Evolutionary conservation across 1,284 basidiomycete genomes (phyloP).

Genomic region (Puccinia hordei): DNA sequence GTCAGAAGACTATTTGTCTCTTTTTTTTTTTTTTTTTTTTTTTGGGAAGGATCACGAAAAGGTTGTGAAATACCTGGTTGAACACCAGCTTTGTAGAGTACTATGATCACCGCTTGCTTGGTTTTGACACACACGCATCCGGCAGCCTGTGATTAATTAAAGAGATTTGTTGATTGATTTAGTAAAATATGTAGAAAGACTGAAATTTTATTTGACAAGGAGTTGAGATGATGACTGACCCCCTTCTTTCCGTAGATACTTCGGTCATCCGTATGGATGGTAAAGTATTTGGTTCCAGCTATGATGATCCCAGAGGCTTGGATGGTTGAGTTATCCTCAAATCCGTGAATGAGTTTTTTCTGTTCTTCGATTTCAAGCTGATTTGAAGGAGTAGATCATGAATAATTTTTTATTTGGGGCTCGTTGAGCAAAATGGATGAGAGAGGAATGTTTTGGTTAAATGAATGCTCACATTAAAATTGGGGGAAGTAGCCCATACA

Average conservation of each 20-base stretch:
- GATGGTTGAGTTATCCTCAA: slow-evolving; percentile 61
- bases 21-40: too few relatives aligned
- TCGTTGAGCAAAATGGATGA: slow-evolving; percentile 39
- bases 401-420: slow-evolving; percentile 57
- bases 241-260: slow-evolving; percentile 79
- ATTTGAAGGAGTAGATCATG: slow-evolving; percentile 50
- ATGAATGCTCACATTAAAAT: slow-evolving; percentile 73
- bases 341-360: slow-evolving; percentile 67
- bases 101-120: slow-evolving; percentile 80
- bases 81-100: slow-evolving; percentile 72
- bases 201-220: too few relatives aligned
- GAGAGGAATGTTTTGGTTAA: slow-evolving; percentile 46
- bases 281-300: slow-evolving; percentile 78
- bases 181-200: too few relatives aligned
- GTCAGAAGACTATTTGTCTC: not conserved
- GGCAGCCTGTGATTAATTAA: slow-evolving; percentile 66
- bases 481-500: slow-evolving; percentile 77
- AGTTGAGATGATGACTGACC: slow-evolving; percentile 63
- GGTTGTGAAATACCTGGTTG: slow-evolving; percentile 51
- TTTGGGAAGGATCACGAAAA: not conserved
- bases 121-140: slow-evolving; percentile 84
- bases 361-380: slow-evolving; percentile 78
- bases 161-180: slow-evolving; percentile 53
- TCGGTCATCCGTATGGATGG: slow-evolving; percentile 66
- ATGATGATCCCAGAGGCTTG: slow-evolving; percentile 70